These are phyloP conservation scores for Amorphotheca resinae DNA, from an alignment of 495 filamentous ascomycete species.

Conservation along the genomic window DNA sequence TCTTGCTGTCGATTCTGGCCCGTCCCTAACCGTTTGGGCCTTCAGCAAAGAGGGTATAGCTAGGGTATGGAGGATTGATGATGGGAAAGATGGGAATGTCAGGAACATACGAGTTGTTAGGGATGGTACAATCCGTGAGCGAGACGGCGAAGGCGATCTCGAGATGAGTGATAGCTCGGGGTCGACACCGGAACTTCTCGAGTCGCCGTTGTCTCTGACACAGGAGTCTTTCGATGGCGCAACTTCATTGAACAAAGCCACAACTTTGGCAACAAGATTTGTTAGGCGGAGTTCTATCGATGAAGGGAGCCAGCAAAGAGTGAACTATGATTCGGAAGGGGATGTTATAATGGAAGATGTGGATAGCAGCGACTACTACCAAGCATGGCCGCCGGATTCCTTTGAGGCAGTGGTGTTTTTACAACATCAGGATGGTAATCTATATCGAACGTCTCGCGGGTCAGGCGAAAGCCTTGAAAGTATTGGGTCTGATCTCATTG, in stretches of 20 bases:
- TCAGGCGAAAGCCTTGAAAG: not conserved
- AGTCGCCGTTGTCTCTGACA: not conserved
- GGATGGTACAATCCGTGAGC: slow-evolving; percentile 20
- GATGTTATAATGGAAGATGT: slow-evolving; percentile 39
- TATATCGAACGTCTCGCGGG: not conserved
- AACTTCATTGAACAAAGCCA: not conserved
- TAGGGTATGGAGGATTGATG: slow-evolving; percentile 23
- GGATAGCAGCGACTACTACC: not conserved
- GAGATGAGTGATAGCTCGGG: slow-evolving; percentile 7
- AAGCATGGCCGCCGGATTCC: not conserved
- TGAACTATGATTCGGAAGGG: slow-evolving; percentile 25
- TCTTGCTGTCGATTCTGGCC: slow-evolving; percentile 27
- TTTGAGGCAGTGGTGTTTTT: not conserved
- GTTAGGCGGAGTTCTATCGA: not conserved
- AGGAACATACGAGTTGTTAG: slow-evolving; percentile 8
- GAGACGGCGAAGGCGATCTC: slow-evolving; percentile 15
- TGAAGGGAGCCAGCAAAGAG: slow-evolving; percentile 1
- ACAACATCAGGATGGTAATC: not conserved
- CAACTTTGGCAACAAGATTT: not conserved
- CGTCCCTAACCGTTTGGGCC: slow-evolving; percentile 29
- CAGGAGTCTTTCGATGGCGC: slow-evolving; percentile 14
- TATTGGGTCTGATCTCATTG: slow-evolving; percentile 4
- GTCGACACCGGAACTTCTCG: not conserved
- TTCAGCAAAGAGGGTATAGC: slow-evolving; percentile 26
- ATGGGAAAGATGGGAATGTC: slow-evolving; percentile 3